A percentile compares a stretch with the other conserved stretches of the same genome.
Conservation (phyloP, 2,329 filamentous ascomycete species). For the Capronia americana region DNA sequence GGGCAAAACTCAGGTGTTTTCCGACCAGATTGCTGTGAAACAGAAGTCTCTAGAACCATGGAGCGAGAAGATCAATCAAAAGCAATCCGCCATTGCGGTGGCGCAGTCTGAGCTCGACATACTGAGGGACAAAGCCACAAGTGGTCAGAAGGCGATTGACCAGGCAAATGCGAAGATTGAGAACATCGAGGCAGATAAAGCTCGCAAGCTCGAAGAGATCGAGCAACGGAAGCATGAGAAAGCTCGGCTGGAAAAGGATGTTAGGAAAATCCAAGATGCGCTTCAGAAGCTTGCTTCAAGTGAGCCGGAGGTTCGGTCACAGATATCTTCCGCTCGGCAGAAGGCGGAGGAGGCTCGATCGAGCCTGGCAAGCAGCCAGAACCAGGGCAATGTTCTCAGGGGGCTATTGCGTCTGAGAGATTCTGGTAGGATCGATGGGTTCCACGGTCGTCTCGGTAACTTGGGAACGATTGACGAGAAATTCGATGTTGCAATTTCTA, state of each 20-base stretch:
- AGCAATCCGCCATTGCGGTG: constrained; percentile 90
- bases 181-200: constrained; percentile 72
- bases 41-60: constrained; percentile 95
- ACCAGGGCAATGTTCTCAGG: constrained; percentile 87
- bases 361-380: constrained; percentile 87
- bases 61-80: constrained; percentile 96
- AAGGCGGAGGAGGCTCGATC: constrained; percentile 96
- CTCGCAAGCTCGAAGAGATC: constrained; percentile 74
- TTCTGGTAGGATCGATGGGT: constrained; percentile 94
- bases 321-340: constrained; percentile 86
- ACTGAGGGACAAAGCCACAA: constrained; percentile 84
- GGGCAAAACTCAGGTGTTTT: constrained; percentile 93
- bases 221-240: constrained; percentile 77
- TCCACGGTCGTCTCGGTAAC: constrained; percentile 93
- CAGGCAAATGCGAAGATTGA: constrained; percentile 82
- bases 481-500: constrained; percentile 98
- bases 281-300: constrained; percentile 73
- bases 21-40: constrained; percentile 87
- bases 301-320: constrained; percentile 81
- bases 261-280: constrained; percentile 72
- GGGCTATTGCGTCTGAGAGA: constrained; percentile 94
- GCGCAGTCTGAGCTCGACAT: constrained; percentile 95
- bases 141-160: constrained; percentile 80
- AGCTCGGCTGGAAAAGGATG: constrained; percentile 74
- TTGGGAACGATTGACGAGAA: constrained; percentile 90